Evolutionary conservation across 1,284 basidiomycete species (phyloP).

Genomic region (Sphagnurus paluster): DNA sequence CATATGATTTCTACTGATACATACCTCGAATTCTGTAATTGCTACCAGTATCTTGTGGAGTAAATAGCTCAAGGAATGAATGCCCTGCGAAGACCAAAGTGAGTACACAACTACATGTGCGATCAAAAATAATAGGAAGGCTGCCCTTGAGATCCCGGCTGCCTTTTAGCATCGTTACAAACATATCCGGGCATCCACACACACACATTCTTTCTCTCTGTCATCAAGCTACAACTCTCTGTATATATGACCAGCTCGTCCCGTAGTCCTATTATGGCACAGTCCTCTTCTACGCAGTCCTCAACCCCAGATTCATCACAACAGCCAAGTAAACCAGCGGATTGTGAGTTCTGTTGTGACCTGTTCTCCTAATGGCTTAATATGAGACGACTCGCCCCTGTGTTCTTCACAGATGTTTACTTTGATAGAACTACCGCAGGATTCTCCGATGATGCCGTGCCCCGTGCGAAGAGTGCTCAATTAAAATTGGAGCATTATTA

Average conservation of each 20-base stretch:
- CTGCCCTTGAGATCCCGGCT: background rate
- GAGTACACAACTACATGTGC: background rate
- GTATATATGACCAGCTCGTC: constrained; percentile 14
- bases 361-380: background rate
- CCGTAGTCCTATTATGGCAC: constrained; percentile 31
- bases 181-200: too few relatives aligned
- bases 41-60: background rate
- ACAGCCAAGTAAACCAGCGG: constrained; percentile 25
- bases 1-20: background rate
- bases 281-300: constrained; percentile 49
- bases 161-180: background rate
- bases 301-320: constrained; percentile 15
- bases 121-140: background rate
- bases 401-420: constrained; percentile 61
- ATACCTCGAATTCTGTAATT: background rate
- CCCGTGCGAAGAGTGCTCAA: constrained; percentile 85
- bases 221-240: too few relatives aligned
- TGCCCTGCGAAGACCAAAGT: too few relatives aligned
- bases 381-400: background rate
- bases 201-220: too few relatives aligned
- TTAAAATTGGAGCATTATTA: constrained; percentile 92
- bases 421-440: constrained; percentile 74
- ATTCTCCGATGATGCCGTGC: constrained; percentile 74
- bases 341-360: constrained; percentile 29
- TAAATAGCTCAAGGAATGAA: background rate